phyloP scores from a whole-genome alignment of 768 basidiomycete genomes.

The Psilocybe subaeruginosa region DNA sequence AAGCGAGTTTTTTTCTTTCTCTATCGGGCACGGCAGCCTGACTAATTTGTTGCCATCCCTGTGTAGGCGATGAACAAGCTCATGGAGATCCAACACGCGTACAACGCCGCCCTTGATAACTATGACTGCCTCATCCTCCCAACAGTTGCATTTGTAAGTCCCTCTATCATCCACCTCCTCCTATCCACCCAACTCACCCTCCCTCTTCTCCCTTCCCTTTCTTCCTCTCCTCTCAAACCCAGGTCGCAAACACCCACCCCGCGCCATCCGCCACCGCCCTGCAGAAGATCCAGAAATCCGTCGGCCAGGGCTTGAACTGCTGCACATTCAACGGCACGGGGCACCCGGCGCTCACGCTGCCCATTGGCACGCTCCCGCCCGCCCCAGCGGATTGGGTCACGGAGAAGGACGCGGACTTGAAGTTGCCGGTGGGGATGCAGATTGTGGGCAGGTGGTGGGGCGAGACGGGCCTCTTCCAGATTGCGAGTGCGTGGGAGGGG shows the following conservation, averaged over 20 bases:
- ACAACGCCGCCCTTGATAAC: constrained; percentile 18
- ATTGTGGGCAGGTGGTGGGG: constrained; percentile 44
- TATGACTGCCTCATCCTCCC: constrained; percentile 22
- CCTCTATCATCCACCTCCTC: not conserved
- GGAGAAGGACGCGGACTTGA: constrained; percentile 29
- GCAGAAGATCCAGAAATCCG: constrained; percentile 29
- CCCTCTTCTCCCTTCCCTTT: not conserved
- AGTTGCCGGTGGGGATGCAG: constrained; percentile 47
- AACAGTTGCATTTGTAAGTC: constrained; percentile 23
- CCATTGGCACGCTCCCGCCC: constrained; percentile 41
- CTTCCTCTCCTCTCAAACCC: too few species aligned
- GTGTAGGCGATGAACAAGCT: constrained; percentile 24
- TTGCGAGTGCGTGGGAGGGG: constrained; percentile 30
- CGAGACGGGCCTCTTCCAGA: constrained; percentile 33
- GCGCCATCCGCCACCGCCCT: constrained; percentile 24
- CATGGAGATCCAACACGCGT: constrained; percentile 21
- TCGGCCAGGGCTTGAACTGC: constrained; percentile 31
- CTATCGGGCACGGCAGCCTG: too few species aligned
- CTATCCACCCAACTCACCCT: not conserved
- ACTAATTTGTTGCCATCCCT: not conserved
- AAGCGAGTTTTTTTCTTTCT: constrained; percentile 4
- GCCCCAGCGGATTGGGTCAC: constrained; percentile 28
- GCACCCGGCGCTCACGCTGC: constrained; percentile 45
- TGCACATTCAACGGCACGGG: constrained; percentile 36
- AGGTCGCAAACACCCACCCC: constrained; percentile 26